Evolutionary conservation across 352 stramenopile genomes (phyloP).

Genomic region (Globisporangium emineosum): DNA sequence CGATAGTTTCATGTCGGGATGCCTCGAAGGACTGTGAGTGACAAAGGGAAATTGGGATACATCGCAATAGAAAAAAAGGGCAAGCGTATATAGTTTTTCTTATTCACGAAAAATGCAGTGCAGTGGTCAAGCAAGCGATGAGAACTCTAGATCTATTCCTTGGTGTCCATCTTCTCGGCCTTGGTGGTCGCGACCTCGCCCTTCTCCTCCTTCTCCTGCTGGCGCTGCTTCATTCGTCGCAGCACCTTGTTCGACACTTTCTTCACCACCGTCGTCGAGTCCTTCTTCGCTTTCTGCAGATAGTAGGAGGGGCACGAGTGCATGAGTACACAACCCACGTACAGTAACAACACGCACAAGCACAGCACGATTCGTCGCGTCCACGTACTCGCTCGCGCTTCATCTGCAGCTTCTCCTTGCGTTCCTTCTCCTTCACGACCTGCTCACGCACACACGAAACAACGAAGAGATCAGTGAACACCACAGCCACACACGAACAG

Average conservation of each 20-base stretch:
- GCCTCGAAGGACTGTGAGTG: constrained; percentile 64
- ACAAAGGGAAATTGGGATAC: background rate
- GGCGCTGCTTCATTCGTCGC: constrained; percentile 54
- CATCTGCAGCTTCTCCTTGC: constrained; percentile 70
- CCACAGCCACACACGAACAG: background rate
- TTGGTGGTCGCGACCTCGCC: constrained; percentile 35
- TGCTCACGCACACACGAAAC: constrained; percentile 5
- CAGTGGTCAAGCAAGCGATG: background rate
- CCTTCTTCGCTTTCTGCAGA: constrained; percentile 58
- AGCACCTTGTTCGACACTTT: constrained; percentile 76
- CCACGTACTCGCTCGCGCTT: constrained; percentile 57
- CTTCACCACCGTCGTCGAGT: constrained; percentile 48
- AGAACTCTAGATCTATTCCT: constrained; percentile 54
- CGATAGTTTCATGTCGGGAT: constrained; percentile 64
- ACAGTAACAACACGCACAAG: background rate
- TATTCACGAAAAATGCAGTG: background rate
- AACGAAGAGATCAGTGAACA: background rate
- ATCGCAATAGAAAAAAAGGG: background rate
- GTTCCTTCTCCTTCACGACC: constrained; percentile 50
- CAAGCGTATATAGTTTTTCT: background rate
- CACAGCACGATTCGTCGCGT: background rate
- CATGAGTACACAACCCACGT: background rate
- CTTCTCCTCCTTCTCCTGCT: constrained; percentile 55
- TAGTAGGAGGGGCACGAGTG: background rate
- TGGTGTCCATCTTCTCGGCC: constrained; percentile 50